Conservation (phyloP, 2,329 filamentous ascomycete species). For the Diaporthe australafricana region DNA sequence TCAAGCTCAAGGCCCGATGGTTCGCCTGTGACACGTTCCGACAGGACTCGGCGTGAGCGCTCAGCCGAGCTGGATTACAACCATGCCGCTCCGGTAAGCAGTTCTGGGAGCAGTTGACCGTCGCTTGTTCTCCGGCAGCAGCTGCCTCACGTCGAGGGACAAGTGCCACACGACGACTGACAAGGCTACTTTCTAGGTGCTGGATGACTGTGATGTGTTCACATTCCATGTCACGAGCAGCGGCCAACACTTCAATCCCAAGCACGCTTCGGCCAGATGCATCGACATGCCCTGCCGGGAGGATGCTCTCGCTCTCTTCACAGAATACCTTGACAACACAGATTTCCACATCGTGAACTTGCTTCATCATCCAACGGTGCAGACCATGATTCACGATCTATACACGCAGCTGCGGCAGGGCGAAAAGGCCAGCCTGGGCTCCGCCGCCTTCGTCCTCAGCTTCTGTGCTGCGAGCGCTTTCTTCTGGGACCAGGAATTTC, state of each 20-base stretch:
- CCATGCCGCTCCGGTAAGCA: conserved; percentile 20
- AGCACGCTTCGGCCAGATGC: conserved; percentile 1
- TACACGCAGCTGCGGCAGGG: conserved; percentile 38
- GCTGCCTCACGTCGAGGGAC: not conserved
- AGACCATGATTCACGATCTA: conserved; percentile 38
- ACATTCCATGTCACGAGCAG: conserved; percentile 26
- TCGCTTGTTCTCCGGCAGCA: no score
- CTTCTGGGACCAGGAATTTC: conserved; percentile 40
- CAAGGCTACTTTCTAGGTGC: not conserved
- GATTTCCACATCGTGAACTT: conserved; percentile 34
- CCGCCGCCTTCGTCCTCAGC: conserved; percentile 43
- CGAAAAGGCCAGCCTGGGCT: conserved; percentile 36
- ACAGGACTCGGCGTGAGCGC: not conserved
- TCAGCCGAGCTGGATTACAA: conserved; percentile 33
- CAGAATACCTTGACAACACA: conserved; percentile 44
- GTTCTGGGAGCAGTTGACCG: not conserved
- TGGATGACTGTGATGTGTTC: conserved; percentile 25
- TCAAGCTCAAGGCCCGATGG: not conserved
- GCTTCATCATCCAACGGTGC: conserved; percentile 41
- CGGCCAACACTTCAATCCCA: not conserved
- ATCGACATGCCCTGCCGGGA: conserved; percentile 30
- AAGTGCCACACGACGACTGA: not conserved
- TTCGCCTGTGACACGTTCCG: not conserved
- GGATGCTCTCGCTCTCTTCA: conserved; percentile 44
- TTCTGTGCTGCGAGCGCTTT: conserved; percentile 46